These are phyloP conservation scores for Panicum hallii DNA, from an alignment of 202 grass and related monocot species.

Conservation along the genomic window DNA sequence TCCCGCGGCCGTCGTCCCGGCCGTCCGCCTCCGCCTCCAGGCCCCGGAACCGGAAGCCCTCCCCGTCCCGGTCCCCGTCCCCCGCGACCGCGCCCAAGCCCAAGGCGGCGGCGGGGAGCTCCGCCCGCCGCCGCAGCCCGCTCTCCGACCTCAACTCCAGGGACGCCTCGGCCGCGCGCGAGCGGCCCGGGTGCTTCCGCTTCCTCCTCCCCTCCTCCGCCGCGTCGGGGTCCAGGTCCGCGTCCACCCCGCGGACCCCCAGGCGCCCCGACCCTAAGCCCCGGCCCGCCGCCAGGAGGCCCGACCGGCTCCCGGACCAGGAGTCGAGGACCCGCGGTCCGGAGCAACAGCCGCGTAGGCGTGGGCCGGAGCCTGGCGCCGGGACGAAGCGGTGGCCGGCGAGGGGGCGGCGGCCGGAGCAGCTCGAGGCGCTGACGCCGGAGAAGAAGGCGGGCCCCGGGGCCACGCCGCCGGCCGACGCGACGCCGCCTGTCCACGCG, in stretches of 20 bases:
- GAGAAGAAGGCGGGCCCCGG: conserved; percentile 55
- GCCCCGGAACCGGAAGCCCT: conserved; percentile 26
- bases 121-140: conserved; percentile 45
- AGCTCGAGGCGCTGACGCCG: conserved; percentile 53
- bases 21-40: conserved; percentile 7
- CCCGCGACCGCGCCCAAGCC: conserved; percentile 47
- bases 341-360: neutral
- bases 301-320: conserved; percentile 23
- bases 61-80: conserved; percentile 31
- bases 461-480: conserved; percentile 41
- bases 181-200: conserved; percentile 49
- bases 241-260: conserved; percentile 45
- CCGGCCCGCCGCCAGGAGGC: neutral
- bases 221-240: conserved; percentile 23
- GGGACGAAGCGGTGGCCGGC: conserved; percentile 21
- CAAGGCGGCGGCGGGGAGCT: neutral
- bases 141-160: conserved; percentile 60
- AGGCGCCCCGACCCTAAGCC: conserved; percentile 24
- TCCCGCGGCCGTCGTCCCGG: neutral
- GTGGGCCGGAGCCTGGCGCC: neutral
- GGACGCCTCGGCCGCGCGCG: conserved; percentile 39
- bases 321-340: conserved; percentile 12
- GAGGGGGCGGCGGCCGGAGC: neutral
- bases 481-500: conserved; percentile 78
- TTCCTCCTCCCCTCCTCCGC: conserved; percentile 47